These are phyloP conservation scores for Trichoderma sp. DNA, from an alignment of 2,329 filamentous ascomycete genomes.

Conservation along the genomic window DNA sequence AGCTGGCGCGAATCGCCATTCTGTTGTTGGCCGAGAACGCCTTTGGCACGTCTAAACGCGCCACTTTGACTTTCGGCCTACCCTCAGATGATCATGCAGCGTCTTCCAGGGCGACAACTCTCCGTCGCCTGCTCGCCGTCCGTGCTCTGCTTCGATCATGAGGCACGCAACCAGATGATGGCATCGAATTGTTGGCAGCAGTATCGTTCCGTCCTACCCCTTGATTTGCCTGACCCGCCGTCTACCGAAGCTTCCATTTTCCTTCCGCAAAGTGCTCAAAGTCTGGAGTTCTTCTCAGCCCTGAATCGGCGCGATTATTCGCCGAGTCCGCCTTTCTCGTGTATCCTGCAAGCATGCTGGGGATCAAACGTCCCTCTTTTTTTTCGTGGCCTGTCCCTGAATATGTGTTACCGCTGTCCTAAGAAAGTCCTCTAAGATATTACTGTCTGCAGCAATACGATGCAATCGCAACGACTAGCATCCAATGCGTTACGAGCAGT, in stretches of 20 bases:
- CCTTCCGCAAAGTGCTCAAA: background rate
- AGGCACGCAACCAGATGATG: slow-evolving; percentile 9
- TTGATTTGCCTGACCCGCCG: slow-evolving; percentile 1
- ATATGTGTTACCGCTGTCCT: too few species aligned
- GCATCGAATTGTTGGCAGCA: background rate
- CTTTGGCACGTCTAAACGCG: background rate
- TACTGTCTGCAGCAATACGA: too few species aligned
- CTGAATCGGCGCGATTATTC: slow-evolving; percentile 1
- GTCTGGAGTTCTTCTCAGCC: slow-evolving; percentile 7
- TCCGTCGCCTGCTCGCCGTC: background rate
- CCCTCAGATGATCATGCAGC: too few species aligned
- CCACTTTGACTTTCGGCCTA: background rate
- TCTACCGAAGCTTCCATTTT: slow-evolving; percentile 1
- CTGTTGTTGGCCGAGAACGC: background rate
- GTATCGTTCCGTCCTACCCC: background rate
- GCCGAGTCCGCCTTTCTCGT: background rate
- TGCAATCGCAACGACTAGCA: too few species aligned
- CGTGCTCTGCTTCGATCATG: background rate
- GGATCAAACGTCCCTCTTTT: background rate
- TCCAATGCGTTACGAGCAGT: too few species aligned
- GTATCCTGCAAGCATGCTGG: background rate
- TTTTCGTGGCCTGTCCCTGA: too few species aligned
- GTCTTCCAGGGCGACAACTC: background rate
- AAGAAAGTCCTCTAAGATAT: too few species aligned
- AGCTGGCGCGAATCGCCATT: background rate